phyloP scores from a whole-genome alignment of 2,329 filamentous ascomycete genomes.

The Fusarium sp. region DNA sequence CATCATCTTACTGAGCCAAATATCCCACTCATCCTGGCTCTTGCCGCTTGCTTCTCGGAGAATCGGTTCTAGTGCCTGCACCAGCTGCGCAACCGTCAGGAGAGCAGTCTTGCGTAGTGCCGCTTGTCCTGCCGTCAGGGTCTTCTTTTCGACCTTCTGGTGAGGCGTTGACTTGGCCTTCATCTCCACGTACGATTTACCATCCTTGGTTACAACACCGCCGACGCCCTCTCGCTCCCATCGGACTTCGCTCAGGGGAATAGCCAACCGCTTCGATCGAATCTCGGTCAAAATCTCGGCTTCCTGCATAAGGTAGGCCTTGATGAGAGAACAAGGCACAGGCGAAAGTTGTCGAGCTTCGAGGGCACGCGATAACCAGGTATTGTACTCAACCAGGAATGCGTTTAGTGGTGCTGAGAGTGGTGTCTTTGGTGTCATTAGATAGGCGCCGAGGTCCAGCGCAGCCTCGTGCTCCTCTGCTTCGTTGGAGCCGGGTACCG shows the following conservation, averaged over 20 bases:
- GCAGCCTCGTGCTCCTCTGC: conserved; percentile 73
- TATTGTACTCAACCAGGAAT: conserved; percentile 85
- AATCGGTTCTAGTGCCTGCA: conserved; percentile 86
- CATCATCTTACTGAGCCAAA: conserved; percentile 91
- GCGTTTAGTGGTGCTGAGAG: conserved; percentile 85
- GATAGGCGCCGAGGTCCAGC: conserved; percentile 80
- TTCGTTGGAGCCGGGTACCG: conserved; percentile 49
- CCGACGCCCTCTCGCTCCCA: conserved; percentile 86
- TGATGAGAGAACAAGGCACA: conserved; percentile 82
- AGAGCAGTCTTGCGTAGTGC: conserved; percentile 85
- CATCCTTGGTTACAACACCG: conserved; percentile 70
- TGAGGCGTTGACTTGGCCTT: conserved; percentile 59
- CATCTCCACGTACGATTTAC: conserved; percentile 70
- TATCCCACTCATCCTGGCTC: conserved; percentile 91
- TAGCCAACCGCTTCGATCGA: conserved; percentile 82
- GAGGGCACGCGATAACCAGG: conserved; percentile 82
- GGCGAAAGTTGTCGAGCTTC: conserved; percentile 77
- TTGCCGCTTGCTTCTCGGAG: conserved; percentile 86
- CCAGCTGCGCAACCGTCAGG: conserved; percentile 82
- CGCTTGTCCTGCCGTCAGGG: conserved; percentile 75
- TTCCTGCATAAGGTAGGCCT: conserved; percentile 84
- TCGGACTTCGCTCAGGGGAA: conserved; percentile 84
- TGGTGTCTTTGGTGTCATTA: conserved; percentile 84
- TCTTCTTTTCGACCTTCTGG: conserved; percentile 58
- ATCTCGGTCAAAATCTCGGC: conserved; percentile 77